A percentile compares a stretch with the other conserved stretches of the same genome.
Evolutionary conservation across 1,139 yeast genomes (phyloP).

Genomic region (Blastobotrys raffinosifermentans): DNA sequence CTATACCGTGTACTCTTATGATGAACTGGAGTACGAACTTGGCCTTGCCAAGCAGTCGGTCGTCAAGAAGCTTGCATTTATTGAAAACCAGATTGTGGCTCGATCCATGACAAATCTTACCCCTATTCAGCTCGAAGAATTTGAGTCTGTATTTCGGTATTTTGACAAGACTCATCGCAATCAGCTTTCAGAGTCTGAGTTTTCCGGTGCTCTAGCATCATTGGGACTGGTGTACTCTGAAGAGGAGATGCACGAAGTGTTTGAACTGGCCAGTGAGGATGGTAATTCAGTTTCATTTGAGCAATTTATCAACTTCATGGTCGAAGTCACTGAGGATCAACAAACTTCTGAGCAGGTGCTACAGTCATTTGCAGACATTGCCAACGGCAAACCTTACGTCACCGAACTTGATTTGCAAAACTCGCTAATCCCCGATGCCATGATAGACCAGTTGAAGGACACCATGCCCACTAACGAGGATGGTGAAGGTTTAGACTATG

Average conservation of each 20-base stretch:
- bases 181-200: conserved; percentile 32
- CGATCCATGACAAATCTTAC: conserved; percentile 37
- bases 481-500: conserved; percentile 31
- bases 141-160: conserved; percentile 38
- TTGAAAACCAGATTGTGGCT: conserved; percentile 39
- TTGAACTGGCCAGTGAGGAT: conserved; percentile 28
- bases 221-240: conserved; percentile 35
- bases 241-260: conserved; percentile 36
- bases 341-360: conserved; percentile 37
- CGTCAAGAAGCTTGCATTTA: conserved; percentile 35
- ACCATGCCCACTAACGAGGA: conserved; percentile 28
- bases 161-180: conserved; percentile 36
- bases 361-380: conserved; percentile 37
- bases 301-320: conserved; percentile 38
- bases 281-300: conserved; percentile 31
- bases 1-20: conserved; percentile 35
- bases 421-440: conserved; percentile 32
- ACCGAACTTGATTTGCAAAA: conserved; percentile 38
- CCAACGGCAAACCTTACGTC: conserved; percentile 36
- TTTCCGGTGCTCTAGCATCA: conserved; percentile 38
- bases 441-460: conserved; percentile 30
- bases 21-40: conserved; percentile 38
- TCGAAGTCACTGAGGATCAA: conserved; percentile 37
- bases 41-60: conserved; percentile 36
- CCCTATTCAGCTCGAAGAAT: conserved; percentile 39